A percentile compares a stretch with the other conserved stretches of the same genome.
Conservation (phyloP, 1,284 basidiomycete genomes). For the Gymnopus androsaceus region DNA sequence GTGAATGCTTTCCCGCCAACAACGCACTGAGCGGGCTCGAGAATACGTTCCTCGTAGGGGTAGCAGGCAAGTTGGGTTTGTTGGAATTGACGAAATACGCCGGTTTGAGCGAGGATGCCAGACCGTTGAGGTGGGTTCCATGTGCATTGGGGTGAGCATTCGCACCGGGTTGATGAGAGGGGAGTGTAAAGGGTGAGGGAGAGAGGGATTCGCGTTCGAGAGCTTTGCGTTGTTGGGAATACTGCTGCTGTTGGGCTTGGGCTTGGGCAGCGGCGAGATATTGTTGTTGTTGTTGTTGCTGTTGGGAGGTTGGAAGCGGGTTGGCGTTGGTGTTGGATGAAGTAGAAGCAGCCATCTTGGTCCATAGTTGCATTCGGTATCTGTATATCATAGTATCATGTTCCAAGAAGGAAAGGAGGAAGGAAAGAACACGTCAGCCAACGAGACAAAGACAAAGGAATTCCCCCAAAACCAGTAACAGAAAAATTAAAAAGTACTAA, state of each 20-base stretch:
- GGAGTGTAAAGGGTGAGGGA: conserved; percentile 16
- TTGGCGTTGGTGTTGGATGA: conserved; percentile 22
- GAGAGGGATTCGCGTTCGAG: conserved; percentile 12
- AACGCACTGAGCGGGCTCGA: conserved; percentile 39
- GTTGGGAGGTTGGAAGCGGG: conserved; percentile 33
- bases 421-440: too few relatives aligned
- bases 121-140: conserved; percentile 7
- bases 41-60: neutral
- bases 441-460: too few relatives aligned
- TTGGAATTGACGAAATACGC: conserved; percentile 20
- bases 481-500: conserved; percentile 42
- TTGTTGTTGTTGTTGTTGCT: conserved; percentile 21
- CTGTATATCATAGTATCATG: conserved; percentile 30
- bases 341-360: conserved; percentile 67
- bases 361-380: conserved; percentile 86
- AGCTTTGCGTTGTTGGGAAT: conserved; percentile 11
- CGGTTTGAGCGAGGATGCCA: conserved; percentile 20
- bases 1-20: conserved; percentile 52
- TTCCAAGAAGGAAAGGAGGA: too few relatives aligned
- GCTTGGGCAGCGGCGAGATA: conserved; percentile 29
- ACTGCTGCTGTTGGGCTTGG: neutral
- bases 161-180: conserved; percentile 2
- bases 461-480: too few relatives aligned
- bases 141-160: neutral
- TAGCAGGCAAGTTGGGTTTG: conserved; percentile 18